Percentiles rank a stretch among this genome's conserved stretches.
phyloP scores from a whole-genome alignment of 345 rosid genomes.

The Fremontodendron californicum region DNA sequence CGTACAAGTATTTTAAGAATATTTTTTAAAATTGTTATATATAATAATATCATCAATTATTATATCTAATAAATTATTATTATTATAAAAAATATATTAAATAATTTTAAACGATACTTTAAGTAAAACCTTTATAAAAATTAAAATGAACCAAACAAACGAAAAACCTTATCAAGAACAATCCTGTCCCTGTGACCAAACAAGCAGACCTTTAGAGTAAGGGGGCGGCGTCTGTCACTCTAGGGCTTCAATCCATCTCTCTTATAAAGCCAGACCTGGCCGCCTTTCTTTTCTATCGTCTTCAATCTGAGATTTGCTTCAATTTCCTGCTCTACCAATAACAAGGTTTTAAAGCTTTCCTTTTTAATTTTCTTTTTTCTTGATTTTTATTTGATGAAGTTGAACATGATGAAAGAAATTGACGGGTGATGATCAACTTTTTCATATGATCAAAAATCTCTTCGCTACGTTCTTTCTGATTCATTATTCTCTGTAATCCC shows the following conservation, averaged over 20 bases:
- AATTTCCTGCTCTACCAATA: background rate
- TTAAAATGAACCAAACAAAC: background rate
- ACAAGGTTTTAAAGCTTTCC: background rate
- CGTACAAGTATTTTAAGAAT: too few relatives aligned
- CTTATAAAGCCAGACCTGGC: background rate
- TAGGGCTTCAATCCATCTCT: background rate
- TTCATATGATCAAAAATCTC: background rate
- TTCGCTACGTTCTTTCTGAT: constrained; percentile 7
- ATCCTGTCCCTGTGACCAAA: background rate
- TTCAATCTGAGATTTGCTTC: background rate
- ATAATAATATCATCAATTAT: too few relatives aligned
- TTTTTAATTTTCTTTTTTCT: background rate
- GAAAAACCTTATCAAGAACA: background rate
- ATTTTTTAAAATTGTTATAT: too few relatives aligned
- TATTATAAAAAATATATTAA: too few relatives aligned
- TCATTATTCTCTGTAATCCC: background rate
- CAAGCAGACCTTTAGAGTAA: background rate
- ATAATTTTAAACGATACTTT: too few relatives aligned
- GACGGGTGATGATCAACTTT: background rate
- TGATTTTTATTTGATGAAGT: background rate
- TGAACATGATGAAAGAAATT: background rate
- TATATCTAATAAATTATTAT: too few relatives aligned
- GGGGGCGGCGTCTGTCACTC: background rate
- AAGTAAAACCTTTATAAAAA: too few relatives aligned
- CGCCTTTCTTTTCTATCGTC: background rate